phyloP scores from a whole-genome alignment of 2,329 filamentous ascomycete genomes.

The Aureobasidium sp. region DNA sequence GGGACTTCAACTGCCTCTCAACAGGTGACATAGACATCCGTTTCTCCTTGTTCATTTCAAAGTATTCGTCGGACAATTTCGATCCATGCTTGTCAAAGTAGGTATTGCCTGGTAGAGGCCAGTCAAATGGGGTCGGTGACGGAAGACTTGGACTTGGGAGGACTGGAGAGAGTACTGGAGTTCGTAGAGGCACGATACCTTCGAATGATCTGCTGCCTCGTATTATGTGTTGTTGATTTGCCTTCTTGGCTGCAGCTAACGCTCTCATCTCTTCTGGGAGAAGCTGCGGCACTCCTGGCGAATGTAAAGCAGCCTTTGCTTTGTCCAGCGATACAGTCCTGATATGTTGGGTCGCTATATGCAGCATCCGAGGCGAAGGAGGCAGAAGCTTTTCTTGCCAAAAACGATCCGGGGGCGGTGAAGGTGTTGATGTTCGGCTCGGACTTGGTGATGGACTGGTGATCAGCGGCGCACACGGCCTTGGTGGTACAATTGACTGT shows the following conservation, averaged over 20 bases:
- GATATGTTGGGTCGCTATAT: slow-evolving; percentile 5
- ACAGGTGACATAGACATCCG: not conserved
- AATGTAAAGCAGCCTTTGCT: slow-evolving; percentile 4
- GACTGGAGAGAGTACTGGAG: not conserved
- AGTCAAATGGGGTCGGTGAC: not conserved
- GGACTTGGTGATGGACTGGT: slow-evolving; percentile 13
- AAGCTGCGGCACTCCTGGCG: not conserved
- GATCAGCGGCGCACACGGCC: slow-evolving; percentile 6
- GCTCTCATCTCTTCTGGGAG: slow-evolving; percentile 13
- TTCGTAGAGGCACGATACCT: not conserved
- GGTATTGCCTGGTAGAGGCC: not conserved
- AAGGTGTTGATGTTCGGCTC: not conserved
- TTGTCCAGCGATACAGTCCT: slow-evolving; percentile 11
- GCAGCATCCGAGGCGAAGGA: not conserved
- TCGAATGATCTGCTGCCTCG: slow-evolving; percentile 6
- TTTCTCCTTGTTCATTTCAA: not conserved
- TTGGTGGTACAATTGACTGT: not conserved
- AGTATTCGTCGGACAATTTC: slow-evolving; percentile 11
- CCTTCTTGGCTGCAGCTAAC: not conserved
- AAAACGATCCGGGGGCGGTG: not conserved
- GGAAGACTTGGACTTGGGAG: not conserved
- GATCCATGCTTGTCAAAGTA: not conserved
- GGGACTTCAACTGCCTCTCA: not conserved
- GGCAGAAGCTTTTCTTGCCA: not conserved
- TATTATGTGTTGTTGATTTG: not conserved